Evolutionary conservation across 345 rosid species (phyloP).

Genomic region (Corymbia maculata): DNA sequence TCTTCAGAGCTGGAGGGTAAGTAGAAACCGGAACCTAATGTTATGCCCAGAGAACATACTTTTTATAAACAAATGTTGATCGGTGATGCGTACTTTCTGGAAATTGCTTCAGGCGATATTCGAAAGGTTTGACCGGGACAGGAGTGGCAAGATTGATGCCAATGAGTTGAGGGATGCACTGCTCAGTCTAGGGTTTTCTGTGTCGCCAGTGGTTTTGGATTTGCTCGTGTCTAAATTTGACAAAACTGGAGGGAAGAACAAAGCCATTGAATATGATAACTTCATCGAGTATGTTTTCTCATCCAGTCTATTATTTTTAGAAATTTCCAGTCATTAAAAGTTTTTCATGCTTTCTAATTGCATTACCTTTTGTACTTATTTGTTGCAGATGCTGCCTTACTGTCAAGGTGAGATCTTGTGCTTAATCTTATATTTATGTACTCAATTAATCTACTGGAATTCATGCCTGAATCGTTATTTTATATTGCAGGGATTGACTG

Average conservation of each 20-base stretch:
- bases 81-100: background rate
- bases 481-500: slow-evolving; percentile 66
- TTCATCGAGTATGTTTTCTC: slow-evolving; percentile 69
- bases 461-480: background rate
- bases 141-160: slow-evolving; percentile 75
- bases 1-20: slow-evolving; percentile 96
- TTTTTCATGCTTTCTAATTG: background rate
- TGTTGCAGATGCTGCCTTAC: slow-evolving; percentile 87
- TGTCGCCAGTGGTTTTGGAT: slow-evolving; percentile 66
- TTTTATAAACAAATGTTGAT: background rate
- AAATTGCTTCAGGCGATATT: slow-evolving; percentile 47
- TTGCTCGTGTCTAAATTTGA: slow-evolving; percentile 81
- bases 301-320: background rate
- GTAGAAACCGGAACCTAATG: background rate
- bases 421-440: background rate
- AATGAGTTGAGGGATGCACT: slow-evolving; percentile 86
- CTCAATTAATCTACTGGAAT: background rate
- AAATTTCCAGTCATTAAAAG: background rate
- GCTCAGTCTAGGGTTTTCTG: slow-evolving; percentile 69
- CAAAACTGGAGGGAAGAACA: slow-evolving; percentile 62
- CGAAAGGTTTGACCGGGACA: slow-evolving; percentile 77
- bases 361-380: background rate
- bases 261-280: slow-evolving; percentile 85
- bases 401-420: slow-evolving; percentile 50
- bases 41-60: background rate